Percentiles rank a stretch among this genome's conserved stretches.
Evolutionary conservation across 805 yeast species (phyloP).

Genomic region (Saccharomycopsis schoenii): DNA sequence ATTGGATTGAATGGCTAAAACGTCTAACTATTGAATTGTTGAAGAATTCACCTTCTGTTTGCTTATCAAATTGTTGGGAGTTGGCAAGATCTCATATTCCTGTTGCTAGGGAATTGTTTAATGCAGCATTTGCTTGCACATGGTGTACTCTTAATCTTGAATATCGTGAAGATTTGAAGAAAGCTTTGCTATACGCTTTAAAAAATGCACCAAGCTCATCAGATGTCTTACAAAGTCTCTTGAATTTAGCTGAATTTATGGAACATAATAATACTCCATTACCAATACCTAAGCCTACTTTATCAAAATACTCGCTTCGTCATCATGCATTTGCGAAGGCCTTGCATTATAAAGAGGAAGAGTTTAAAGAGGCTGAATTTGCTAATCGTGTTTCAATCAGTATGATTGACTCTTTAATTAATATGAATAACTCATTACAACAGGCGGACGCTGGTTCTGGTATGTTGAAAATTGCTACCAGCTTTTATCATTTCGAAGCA

Average conservation of each 20-base stretch:
- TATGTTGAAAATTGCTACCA: slow-evolving; percentile 86
- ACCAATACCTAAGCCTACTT: slow-evolving; percentile 80
- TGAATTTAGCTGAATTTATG: slow-evolving; percentile 91
- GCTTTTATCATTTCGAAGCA: slow-evolving; percentile 79
- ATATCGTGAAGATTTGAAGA: slow-evolving; percentile 81
- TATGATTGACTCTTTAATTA: slow-evolving; percentile 83
- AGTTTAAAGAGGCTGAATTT: slow-evolving; percentile 53
- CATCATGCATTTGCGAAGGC: slow-evolving; percentile 98
- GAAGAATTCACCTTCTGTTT: slow-evolving; percentile 90
- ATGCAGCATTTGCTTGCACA: slow-evolving; percentile 89
- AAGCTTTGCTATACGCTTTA: slow-evolving; percentile 79
- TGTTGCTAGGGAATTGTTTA: slow-evolving; percentile 81
- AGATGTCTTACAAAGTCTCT: slow-evolving; percentile 81
- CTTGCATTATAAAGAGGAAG: slow-evolving; percentile 88
- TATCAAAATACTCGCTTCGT: slow-evolving; percentile 87
- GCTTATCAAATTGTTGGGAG: slow-evolving; percentile 85
- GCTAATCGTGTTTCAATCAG: slow-evolving; percentile 42
- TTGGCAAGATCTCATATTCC: slow-evolving; percentile 83
- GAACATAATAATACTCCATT: slow-evolving; percentile 94
- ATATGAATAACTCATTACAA: slow-evolving; percentile 87
- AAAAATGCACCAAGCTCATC: slow-evolving; percentile 74
- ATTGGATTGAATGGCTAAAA: slow-evolving; percentile 97
- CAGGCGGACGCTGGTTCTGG: slow-evolving; percentile 98
- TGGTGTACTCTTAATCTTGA: slow-evolving; percentile 89
- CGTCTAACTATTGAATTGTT: slow-evolving; percentile 74